Evolutionary conservation across 805 yeast species (phyloP), one percentile per base, ranked within the genome.

Genomic region (Torulaspora quercuum): DNA sequence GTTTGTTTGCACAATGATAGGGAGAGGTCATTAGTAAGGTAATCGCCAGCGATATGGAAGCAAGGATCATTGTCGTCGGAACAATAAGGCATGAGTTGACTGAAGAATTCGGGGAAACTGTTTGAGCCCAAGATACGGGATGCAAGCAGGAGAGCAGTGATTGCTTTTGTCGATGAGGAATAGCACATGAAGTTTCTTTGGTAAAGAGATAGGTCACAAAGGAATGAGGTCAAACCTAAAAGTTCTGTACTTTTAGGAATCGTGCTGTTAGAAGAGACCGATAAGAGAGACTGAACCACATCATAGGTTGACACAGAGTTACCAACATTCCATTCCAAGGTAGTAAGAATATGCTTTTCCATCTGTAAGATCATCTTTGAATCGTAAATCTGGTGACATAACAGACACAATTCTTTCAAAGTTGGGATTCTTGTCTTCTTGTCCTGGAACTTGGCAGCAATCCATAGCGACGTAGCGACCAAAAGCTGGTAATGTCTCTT

Each of bases 391-490:
- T 72, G 68, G 25, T 86, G 80, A 57, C 90, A 81, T 55, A 82
- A 68, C 48, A 71, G 69, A 26, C 77, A 72, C 37, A 83, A 70
- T 48, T 82, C 89, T 29, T 71, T 67, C 38, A 81, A 67, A 21
- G 80, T 73, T 12, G 90, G 90, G 22, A 79, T 73, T 37, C 80
- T 66, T 39, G 72, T 72, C 51, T 86, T 74, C 55, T 77, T 76
- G 44, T 85, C 87, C 45, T 74, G 75, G 31, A 76, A 69, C 56
- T 88, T 88, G 29, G 92, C 76, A 2, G 95, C 92, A 12, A 88
- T 76, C 95, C 95, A 86, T 31, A 88, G 64, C 17, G 95, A 82
- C 0, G 94, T 82, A 47, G 90, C 79, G 19, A 90, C 89, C 17
- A 87, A 83, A 37, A 88, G 67, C 57, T 86, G 95, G 52, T 82